Evolutionary conservation across 768 basidiomycete genomes (phyloP).

Genomic region (Phaeolepiota aurea): DNA sequence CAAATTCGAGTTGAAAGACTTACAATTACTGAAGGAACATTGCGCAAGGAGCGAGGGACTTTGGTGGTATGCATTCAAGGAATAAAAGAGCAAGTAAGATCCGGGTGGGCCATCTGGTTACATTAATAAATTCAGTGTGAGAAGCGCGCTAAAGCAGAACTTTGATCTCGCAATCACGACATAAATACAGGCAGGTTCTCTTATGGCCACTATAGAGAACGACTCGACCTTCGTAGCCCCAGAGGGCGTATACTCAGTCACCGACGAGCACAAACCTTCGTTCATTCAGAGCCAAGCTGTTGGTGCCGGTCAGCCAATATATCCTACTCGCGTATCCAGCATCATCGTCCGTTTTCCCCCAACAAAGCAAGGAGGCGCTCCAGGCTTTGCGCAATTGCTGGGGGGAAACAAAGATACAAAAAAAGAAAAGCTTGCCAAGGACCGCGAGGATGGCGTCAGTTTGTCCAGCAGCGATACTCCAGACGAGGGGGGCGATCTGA

Average conservation of each 20-base stretch:
- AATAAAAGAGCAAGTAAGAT: constrained; percentile 27
- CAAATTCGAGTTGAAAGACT: too few relatives aligned
- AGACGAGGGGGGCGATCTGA: constrained; percentile 41
- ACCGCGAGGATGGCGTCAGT: constrained; percentile 61
- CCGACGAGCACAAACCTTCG: constrained; percentile 75
- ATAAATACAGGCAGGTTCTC: background rate
- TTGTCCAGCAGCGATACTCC: constrained; percentile 78
- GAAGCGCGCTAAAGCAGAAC: background rate
- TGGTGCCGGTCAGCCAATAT: constrained; percentile 26
- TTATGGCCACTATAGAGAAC: constrained; percentile 53
- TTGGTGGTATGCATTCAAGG: constrained; percentile 28
- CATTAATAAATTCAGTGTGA: background rate
- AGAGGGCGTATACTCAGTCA: constrained; percentile 84
- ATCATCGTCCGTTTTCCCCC: constrained; percentile 57
- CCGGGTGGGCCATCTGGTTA: constrained; percentile 19
- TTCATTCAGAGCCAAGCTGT: constrained; percentile 31
- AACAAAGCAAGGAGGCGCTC: constrained; percentile 42
- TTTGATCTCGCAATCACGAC: background rate
- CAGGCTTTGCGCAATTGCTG: constrained; percentile 60
- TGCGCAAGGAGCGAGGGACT: constrained; percentile 12
- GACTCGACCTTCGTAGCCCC: constrained; percentile 82
- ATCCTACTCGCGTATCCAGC: constrained; percentile 57
- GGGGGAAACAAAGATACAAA: constrained; percentile 62
- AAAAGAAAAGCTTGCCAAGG: constrained; percentile 44
- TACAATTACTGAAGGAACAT: constrained; percentile 13